Base-by-base conservation (phyloP, 441 rosid species). In the Eutrema salsugineum region DNA sequence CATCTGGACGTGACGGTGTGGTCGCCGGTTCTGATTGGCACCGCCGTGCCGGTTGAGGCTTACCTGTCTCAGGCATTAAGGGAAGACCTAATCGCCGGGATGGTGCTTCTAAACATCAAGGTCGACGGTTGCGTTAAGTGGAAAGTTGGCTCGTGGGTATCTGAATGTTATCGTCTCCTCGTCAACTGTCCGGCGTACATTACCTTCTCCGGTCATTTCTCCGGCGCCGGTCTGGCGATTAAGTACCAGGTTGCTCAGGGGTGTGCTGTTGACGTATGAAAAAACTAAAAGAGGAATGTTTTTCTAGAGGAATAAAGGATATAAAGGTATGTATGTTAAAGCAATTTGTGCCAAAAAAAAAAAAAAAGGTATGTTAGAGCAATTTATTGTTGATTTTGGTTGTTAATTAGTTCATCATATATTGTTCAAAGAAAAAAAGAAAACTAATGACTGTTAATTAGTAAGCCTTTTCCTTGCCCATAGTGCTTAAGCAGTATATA, bases 101-200 rank as follows among this genome's bases (percentile, higher is more conserved):
- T 71, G 64, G 77, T 90, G 35, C 72, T 88, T 44, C 38, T 90
- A 19, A 71, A 84, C 24, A 59, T 93, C 46, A 88, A 84, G 79
- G 69, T 86, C n/a, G 82, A 83, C 0, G 98, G 95, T 17, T 65
- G 43, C n/a, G 61, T 88, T 48, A 87, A 75, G 71, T 93, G 90
- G 89, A 90, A 85, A 59, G 93, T 90, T 2, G 98, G 98, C 4
- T 63, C 91, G 3, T 88, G 87, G 90, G 60, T 86, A 27, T 86
- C 97, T 0, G 85, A 88, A 5, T 65, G 54, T 61, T 93, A 93
- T 66, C 85, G 64, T 0, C 39, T 93, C 57, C 75, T 77, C 5
- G 87, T 72, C 3, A 84, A 78, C 22, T 93, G 98, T 68, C 91
- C 93, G 1, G 93, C 90, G 0, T 80, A 76, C 72, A 56, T 93